These are phyloP conservation scores for Rubus parviflorus DNA, from an alignment of 306 rosid species.

Conservation along the genomic window DNA sequence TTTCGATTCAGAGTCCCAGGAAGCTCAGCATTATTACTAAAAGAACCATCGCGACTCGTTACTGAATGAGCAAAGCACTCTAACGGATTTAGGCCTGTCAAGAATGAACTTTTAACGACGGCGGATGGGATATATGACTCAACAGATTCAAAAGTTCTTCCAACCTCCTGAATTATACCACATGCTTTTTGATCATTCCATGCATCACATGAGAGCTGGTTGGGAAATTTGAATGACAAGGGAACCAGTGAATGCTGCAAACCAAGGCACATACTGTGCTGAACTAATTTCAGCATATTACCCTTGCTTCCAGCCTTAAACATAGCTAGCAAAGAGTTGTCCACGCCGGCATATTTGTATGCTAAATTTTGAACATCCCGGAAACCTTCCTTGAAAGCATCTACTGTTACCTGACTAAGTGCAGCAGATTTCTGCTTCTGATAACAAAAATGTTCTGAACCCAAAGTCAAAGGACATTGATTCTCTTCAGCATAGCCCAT, in stretches of 20 bases:
- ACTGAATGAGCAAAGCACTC: constrained; percentile 96
- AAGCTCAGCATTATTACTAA: constrained; percentile 92
- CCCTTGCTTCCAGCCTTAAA: constrained; percentile 98
- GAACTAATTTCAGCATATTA: constrained; percentile 74
- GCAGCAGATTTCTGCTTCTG: constrained; percentile 76
- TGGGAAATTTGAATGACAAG: constrained; percentile 71
- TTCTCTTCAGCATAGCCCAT: constrained; percentile 46
- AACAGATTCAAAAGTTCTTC: constrained; percentile 35
- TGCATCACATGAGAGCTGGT: constrained; percentile 67
- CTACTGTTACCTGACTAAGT: constrained; percentile 74
- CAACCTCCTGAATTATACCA: constrained; percentile 36
- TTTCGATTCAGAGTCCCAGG: constrained; percentile 86
- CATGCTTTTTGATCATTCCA: constrained; percentile 70
- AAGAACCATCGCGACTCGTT: constrained; percentile 78
- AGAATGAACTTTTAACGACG: constrained; percentile 74
- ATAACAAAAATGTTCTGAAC: constrained; percentile 45
- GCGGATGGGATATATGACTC: constrained; percentile 79
- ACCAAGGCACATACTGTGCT: constrained; percentile 93
- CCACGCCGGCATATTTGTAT: constrained; percentile 55
- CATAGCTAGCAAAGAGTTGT: constrained; percentile 73
- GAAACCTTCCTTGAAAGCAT: constrained; percentile 77
- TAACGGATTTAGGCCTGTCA: constrained; percentile 84
- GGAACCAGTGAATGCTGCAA: constrained; percentile 84
- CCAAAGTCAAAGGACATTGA: constrained; percentile 34
- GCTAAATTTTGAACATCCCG: constrained; percentile 73